Evolutionary conservation across 768 basidiomycete species (phyloP).

Genomic region (Tylopilus felleus): DNA sequence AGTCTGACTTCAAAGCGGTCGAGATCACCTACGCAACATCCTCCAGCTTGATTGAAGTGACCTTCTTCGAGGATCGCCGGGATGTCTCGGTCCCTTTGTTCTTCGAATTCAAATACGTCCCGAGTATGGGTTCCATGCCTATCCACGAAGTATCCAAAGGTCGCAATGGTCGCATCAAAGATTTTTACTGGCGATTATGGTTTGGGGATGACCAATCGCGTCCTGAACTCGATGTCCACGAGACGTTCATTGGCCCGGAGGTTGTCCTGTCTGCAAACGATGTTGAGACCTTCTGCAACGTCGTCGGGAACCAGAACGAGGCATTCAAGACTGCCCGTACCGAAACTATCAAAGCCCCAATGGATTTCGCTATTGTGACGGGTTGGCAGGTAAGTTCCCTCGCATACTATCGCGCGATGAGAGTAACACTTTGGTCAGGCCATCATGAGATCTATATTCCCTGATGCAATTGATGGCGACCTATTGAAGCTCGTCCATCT

Average conservation of each 20-base stretch:
- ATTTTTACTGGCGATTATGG: slow-evolving; percentile 99
- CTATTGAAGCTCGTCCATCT: slow-evolving; percentile 94
- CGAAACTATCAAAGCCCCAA: slow-evolving; percentile 75
- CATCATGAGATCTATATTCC: slow-evolving; percentile 99
- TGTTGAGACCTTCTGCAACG: slow-evolving; percentile 86
- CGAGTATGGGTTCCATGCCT: slow-evolving; percentile 84
- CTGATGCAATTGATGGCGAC: slow-evolving; percentile 86
- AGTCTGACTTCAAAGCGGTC: slow-evolving; percentile 76
- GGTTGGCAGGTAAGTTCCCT: slow-evolving; percentile 85
- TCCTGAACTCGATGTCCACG: slow-evolving; percentile 74
- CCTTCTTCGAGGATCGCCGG: slow-evolving; percentile 79
- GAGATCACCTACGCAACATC: slow-evolving; percentile 60
- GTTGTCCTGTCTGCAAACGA: slow-evolving; percentile 73
- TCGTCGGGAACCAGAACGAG: slow-evolving; percentile 92
- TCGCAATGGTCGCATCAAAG: slow-evolving; percentile 88
- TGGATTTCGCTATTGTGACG: slow-evolving; percentile 98
- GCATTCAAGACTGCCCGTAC: slow-evolving; percentile 79
- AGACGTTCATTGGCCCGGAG: slow-evolving; percentile 84
- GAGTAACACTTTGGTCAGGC: slow-evolving; percentile 49
- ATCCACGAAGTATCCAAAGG: slow-evolving; percentile 86
- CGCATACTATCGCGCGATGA: background rate
- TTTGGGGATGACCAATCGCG: slow-evolving; percentile 82
- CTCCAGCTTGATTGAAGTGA: slow-evolving; percentile 60
- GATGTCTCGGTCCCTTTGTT: slow-evolving; percentile 73
- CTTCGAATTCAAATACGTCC: slow-evolving; percentile 83